A percentile compares a stretch with the other conserved stretches of the same genome.
These are phyloP conservation scores for Pseudotsuga menziesii DNA, from an alignment of 75 land plant species.

Conservation along the genomic window DNA sequence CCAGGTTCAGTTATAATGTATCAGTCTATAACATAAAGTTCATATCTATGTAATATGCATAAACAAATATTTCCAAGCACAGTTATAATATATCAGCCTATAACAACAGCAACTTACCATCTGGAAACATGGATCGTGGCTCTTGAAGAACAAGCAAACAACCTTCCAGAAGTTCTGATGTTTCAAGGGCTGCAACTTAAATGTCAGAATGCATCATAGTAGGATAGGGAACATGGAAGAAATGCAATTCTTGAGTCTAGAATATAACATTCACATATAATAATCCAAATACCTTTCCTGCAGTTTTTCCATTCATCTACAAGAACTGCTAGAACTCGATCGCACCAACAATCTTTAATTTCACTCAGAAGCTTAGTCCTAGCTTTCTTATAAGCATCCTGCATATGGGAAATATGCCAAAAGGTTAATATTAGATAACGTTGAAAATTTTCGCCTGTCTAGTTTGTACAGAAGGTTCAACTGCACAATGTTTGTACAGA, in stretches of 20 bases:
- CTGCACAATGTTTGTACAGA: too few species aligned
- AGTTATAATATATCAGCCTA: not conserved
- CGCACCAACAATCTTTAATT: constrained; percentile 79
- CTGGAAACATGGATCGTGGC: constrained; percentile 9
- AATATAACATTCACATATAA: not conserved
- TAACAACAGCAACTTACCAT: constrained; percentile 25
- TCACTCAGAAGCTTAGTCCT: constrained; percentile 40
- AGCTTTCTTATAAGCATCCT: constrained; percentile 64
- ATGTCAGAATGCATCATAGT: not conserved
- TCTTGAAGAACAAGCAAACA: constrained; percentile 50
- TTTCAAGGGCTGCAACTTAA: constrained; percentile 62
- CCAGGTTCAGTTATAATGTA: not conserved
- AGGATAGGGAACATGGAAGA: not conserved
- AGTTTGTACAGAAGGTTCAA: too few species aligned
- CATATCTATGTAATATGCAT: not conserved
- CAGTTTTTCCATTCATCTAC: constrained; percentile 83
- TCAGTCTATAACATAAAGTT: not conserved
- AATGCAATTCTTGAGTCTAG: not conserved
- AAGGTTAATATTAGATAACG: not conserved
- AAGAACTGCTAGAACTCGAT: constrained; percentile 58
- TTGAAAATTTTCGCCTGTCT: not conserved
- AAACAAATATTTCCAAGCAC: not conserved
- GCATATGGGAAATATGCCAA: constrained; percentile 1
- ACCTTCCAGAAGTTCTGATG: constrained; percentile 61
- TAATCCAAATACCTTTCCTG: constrained; percentile 61